Evolutionary conservation across 106 monocot species (phyloP).

Genomic region (Apostasia shenzhenica): DNA sequence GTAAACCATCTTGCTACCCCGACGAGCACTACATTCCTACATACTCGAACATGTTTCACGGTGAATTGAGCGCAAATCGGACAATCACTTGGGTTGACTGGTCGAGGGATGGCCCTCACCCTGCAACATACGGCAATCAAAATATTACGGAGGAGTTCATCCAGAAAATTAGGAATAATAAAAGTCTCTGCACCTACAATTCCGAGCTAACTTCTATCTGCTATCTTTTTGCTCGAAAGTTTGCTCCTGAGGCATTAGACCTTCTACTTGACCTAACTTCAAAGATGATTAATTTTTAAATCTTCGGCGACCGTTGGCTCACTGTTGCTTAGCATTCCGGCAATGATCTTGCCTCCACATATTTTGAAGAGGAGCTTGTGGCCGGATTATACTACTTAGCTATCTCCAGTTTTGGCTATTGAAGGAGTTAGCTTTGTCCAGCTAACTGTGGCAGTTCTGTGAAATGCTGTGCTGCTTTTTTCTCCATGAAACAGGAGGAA

Average conservation of each 20-base stretch:
- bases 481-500: neutral
- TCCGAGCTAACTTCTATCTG: slow-evolving; percentile 12
- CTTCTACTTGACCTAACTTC: slow-evolving; percentile 17
- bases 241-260: slow-evolving; percentile 21
- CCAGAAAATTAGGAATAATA: slow-evolving; percentile 19
- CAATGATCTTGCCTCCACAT: neutral
- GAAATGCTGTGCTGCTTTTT: neutral
- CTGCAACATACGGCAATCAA: slow-evolving; percentile 16
- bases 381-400: too few species aligned
- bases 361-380: neutral
- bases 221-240: slow-evolving; percentile 28
- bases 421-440: neutral
- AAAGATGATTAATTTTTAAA: slow-evolving; percentile 19
- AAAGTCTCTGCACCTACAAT: slow-evolving; percentile 22
- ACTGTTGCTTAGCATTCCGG: neutral
- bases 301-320: neutral
- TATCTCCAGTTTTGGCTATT: neutral
- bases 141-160: slow-evolving; percentile 17
- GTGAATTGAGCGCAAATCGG: slow-evolving; percentile 13
- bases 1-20: slow-evolving; percentile 30
- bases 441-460: neutral
- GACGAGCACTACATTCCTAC: slow-evolving; percentile 35
- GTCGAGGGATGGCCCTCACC: slow-evolving; percentile 23
- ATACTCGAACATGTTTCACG: slow-evolving; percentile 27
- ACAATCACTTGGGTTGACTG: slow-evolving; percentile 28